Base-by-base conservation (phyloP, 2,329 filamentous ascomycete species). In the Cercospora sp. region DNA sequence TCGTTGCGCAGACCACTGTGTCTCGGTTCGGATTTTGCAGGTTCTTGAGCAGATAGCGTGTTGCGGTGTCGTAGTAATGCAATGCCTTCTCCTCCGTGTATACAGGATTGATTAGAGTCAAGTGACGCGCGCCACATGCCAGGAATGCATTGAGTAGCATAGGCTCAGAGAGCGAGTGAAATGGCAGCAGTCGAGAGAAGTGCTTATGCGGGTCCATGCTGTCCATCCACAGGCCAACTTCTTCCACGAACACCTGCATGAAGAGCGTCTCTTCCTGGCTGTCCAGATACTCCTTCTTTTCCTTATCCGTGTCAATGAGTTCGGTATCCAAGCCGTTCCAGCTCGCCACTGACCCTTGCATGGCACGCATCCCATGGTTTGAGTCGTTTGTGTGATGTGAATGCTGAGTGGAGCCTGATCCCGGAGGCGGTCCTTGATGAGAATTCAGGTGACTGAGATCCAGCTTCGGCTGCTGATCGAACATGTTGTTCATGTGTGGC, bases 151-250 rank as follows among this genome's bases (percentile, higher is more conserved):
- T 94, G 34, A 96, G 85, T 12, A 98, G 85, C 91, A 97, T 94
- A 0, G 93, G 90, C 67, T 95, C 92, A 65, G 89, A 87, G 26
- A 97, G 83, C 0, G 93, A 89, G 74, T 94, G 87, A 74, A 93
- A 93, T 0, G 94, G 93, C n/a, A 97, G 84, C 18, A 92, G 83
- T 59, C 91, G 87, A 26, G 92, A 92, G 78, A 97, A 97, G 82
- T 88, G 91, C 81, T 94, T 94, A 72, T 90, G 86, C 37, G 88
- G 86, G 81, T 97, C 92, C 83, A 97, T 89, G 51, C 89, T 92
- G 80, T 97, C 94, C 92, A 98, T 97, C 93, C 94, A 97, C 3
- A 93, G 80, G 0, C 91, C 93, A 2, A 98, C 92, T 72, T 97
- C 91, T 75, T 96, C 91, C 6, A 96, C 90, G 77, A 97, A 98